A percentile compares a stretch with the other conserved stretches of the same genome.
Conservation (phyloP, 441 rosid species). For the Raphanus hybrid region DNA sequence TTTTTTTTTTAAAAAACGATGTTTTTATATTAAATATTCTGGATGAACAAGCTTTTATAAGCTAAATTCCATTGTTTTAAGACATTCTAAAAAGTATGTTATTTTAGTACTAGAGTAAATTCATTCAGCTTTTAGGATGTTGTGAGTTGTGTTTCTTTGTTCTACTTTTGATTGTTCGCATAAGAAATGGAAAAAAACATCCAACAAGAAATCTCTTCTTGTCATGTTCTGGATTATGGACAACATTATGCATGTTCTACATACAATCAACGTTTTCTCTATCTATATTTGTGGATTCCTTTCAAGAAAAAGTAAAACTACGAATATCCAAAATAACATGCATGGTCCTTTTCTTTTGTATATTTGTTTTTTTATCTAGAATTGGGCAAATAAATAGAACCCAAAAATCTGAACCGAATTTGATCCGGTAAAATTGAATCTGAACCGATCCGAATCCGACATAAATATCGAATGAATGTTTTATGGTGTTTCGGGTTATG, state of each 20-base stretch:
- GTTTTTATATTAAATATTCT: background rate
- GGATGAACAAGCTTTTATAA: background rate
- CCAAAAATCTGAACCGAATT: no score
- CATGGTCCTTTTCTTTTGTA: no score
- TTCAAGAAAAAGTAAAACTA: background rate
- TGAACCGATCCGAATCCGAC: no score
- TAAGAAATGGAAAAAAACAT: background rate
- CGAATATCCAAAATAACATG: background rate
- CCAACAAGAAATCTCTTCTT: conserved; percentile 6
- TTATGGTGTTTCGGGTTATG: no score
- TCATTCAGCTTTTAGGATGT: conserved; percentile 4
- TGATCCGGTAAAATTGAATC: no score
- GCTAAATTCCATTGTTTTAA: conserved; percentile 11
- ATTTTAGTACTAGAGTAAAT: background rate
- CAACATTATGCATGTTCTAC: background rate
- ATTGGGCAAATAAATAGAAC: no score
- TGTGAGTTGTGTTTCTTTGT: conserved; percentile 4
- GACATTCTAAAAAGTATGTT: background rate
- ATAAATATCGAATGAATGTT: no score
- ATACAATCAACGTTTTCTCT: background rate
- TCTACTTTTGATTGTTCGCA: conserved; percentile 15
- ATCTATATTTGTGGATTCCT: background rate
- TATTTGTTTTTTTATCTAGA: no score
- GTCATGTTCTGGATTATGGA: conserved; percentile 22
- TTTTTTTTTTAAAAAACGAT: no score